Evolutionary conservation across 108 stramenopile genomes (phyloP), one percentile per base, ranked within the genome.

Genomic region (Cyclostephanos tholiformis): DNA sequence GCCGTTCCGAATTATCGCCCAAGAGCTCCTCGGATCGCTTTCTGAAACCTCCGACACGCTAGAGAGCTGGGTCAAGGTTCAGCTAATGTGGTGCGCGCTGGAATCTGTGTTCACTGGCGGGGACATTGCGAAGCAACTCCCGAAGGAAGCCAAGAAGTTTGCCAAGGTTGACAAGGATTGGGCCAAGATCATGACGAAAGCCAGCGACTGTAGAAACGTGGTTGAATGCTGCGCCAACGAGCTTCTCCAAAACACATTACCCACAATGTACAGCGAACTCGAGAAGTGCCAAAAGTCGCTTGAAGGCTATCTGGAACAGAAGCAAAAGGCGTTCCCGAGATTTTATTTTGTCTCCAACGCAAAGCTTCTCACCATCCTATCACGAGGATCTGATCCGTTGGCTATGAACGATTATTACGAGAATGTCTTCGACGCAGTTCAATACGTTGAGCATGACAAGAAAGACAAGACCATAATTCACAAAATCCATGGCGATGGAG

Each of bases 321-420:
- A 96, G 63, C 91, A 94, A 58, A 91, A 89, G 82, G 91, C 91
- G 67, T 96, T 96, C 78, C 96, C 96, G 6, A 82, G 96, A 67
- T 95, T 96, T 86, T 96, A 95, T 78, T 95, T 96, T 72, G 94
- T 95, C 12, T 94, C 93, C 20, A 91, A 95, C 66, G 90, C 94
- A 25, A 91, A 91, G 67, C 87, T 96, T 10, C 86, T 96, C 51
- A 84, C 89, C 39, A 95, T 96, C 62, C 85, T 96, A 17, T 93
- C 91, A 12, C 96, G 94, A 72, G 96, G 96, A 26, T 92, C 90
- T 20, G 94, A 96, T 82, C 96, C 96, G 32, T 80, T 90, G 65
- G 89, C 94, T 43, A 94, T 96, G 89, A 95, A 96, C 76, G 90
- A 89, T 19, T 94, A 94, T 82, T 96, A 95, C 83, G 94, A 94